phyloP scores from a whole-genome alignment of 441 rosid genomes.

The Syzygium syzygioides region DNA sequence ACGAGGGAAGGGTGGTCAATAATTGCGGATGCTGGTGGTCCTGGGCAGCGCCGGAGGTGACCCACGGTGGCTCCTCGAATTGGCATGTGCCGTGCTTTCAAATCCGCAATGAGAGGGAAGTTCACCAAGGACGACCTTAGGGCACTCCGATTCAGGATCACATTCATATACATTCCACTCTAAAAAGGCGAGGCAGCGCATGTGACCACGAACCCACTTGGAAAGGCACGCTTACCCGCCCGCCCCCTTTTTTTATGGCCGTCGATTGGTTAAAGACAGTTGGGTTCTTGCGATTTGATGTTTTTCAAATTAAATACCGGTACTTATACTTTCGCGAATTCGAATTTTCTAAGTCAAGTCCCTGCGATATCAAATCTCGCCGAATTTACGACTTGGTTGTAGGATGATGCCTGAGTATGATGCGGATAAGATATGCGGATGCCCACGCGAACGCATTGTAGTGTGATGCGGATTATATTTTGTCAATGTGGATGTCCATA shows the following conservation, averaged over 20 bases:
- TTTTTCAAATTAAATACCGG: neutral
- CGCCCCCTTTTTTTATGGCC: neutral
- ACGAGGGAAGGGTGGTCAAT: neutral
- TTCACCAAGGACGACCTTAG: neutral
- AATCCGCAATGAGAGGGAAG: neutral
- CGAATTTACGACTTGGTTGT: neutral
- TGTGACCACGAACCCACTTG: neutral
- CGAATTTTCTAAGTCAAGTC: neutral
- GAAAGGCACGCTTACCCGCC: neutral
- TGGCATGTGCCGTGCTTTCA: neutral
- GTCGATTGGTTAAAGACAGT: neutral
- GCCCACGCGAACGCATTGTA: accelerated
- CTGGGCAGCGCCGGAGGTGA: neutral
- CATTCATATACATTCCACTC: neutral
- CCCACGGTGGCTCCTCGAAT: neutral
- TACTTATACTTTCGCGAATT: neutral
- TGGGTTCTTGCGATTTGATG: neutral
- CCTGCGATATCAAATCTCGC: neutral
- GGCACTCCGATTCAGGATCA: neutral
- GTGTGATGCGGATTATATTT: neutral
- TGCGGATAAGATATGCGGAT: neutral
- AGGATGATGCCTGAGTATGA: neutral
- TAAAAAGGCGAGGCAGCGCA: neutral
- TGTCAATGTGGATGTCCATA: accelerated
- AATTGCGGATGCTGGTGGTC: neutral